Conservation (phyloP, 805 yeast species). For the Ogataea methanolica region DNA sequence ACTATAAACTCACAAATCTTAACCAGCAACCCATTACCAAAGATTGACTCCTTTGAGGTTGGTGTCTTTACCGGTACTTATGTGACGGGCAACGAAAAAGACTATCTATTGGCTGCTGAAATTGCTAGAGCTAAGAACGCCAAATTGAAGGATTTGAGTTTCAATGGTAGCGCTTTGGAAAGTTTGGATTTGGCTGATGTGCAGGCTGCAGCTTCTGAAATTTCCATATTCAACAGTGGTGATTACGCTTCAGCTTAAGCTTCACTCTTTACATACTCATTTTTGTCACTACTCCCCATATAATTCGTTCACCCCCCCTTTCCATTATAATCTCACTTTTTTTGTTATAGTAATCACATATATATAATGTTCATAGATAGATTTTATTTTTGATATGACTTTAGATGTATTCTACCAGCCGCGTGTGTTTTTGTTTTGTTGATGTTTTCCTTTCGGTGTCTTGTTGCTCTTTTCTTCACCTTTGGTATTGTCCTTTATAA, state of each 20-base stretch:
- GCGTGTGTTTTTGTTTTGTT: too few relatives aligned
- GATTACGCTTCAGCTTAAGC: slow-evolving; percentile 32
- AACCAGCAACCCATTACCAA: slow-evolving; percentile 18
- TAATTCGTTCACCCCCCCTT: too few relatives aligned
- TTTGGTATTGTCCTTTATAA: too few relatives aligned
- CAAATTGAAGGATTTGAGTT: slow-evolving; percentile 42
- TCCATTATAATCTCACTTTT: too few relatives aligned
- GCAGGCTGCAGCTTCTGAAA: slow-evolving; percentile 67
- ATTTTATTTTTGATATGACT: too few relatives aligned
- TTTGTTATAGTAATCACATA: too few relatives aligned
- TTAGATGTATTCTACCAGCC: too few relatives aligned
- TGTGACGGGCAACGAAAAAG: slow-evolving; percentile 89
- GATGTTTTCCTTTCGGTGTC: too few relatives aligned
- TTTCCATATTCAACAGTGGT: slow-evolving; percentile 53
- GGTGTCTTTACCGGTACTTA: slow-evolving; percentile 96
- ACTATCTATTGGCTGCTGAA: slow-evolving; percentile 78
- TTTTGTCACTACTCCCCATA: too few relatives aligned
- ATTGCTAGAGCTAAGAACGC: slow-evolving; percentile 76
- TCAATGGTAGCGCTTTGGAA: slow-evolving; percentile 25
- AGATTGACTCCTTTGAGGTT: slow-evolving; percentile 71
- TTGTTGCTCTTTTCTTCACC: too few relatives aligned
- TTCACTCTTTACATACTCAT: background rate
- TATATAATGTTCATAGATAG: too few relatives aligned
- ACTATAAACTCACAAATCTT: slow-evolving; percentile 23
- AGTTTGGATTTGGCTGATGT: slow-evolving; percentile 49